phyloP scores from a whole-genome alignment of 257 asterid species.

The Solanum ossicruentum region DNA sequence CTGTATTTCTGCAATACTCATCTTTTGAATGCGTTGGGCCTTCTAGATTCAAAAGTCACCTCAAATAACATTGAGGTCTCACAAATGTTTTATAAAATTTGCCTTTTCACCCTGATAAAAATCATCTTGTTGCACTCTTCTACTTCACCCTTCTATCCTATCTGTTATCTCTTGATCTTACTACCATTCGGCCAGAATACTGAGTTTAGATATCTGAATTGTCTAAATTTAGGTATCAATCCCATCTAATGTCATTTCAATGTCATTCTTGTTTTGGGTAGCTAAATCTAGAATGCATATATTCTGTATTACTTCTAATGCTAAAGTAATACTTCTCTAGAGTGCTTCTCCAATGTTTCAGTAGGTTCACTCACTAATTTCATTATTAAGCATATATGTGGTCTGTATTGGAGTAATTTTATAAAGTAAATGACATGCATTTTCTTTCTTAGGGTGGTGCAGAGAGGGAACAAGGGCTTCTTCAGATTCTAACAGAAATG shows the following conservation, averaged over 20 bases:
- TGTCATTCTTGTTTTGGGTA: not conserved
- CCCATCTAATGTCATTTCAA: not conserved
- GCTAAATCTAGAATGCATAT: not conserved
- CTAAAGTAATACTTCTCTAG: not conserved
- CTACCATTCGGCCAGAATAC: not conserved
- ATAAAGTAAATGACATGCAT: not conserved
- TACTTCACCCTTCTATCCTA: not conserved
- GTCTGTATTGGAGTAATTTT: not conserved
- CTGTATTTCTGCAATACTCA: not conserved
- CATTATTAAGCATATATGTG: not conserved
- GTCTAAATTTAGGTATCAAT: not conserved
- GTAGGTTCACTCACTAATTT: not conserved
- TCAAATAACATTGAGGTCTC: not conserved
- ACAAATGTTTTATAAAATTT: not conserved
- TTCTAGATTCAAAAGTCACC: not conserved
- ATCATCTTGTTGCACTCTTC: not conserved
- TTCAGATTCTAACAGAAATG: slow-evolving; percentile 96
- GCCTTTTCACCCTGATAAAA: not conserved
- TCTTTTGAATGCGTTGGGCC: not conserved
- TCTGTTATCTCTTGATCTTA: not conserved
- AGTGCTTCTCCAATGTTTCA: not conserved
- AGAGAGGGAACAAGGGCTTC: slow-evolving; percentile 98
- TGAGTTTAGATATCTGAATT: not conserved
- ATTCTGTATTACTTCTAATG: not conserved
- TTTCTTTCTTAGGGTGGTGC: slow-evolving; percentile 80